These are phyloP conservation scores for Afroboletus lepidellus DNA, from an alignment of 1,284 basidiomycete genomes.

Conservation along the genomic window DNA sequence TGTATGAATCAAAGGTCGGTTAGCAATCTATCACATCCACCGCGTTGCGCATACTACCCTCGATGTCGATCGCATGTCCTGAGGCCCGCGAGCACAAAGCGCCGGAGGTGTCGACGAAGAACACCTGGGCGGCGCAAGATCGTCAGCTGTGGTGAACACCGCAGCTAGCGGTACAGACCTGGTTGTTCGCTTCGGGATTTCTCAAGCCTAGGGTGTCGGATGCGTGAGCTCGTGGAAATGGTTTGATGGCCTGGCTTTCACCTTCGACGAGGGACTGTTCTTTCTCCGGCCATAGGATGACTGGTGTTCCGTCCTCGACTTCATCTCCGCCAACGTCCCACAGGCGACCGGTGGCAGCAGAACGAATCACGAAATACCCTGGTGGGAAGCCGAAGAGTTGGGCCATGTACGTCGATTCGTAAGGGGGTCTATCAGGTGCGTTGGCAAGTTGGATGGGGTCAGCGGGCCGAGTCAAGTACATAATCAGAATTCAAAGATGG, in stretches of 20 bases:
- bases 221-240: slow-evolving; percentile 13
- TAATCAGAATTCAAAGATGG: background rate
- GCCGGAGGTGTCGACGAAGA: slow-evolving; percentile 75
- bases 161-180: slow-evolving; percentile 44
- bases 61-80: slow-evolving; percentile 78
- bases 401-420: slow-evolving; percentile 13
- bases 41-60: slow-evolving; percentile 51
- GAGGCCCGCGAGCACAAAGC: slow-evolving; percentile 70
- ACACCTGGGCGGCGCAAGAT: slow-evolving; percentile 49
- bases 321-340: slow-evolving; percentile 60
- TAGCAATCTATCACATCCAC: background rate
- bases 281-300: slow-evolving; percentile 68
- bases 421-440: background rate
- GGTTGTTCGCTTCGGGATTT: slow-evolving; percentile 67
- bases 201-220: slow-evolving; percentile 51
- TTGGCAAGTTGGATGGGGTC: background rate
- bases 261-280: slow-evolving; percentile 75
- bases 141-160: background rate
- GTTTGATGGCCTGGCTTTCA: slow-evolving; percentile 26
- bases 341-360: slow-evolving; percentile 55
- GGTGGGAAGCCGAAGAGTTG: slow-evolving; percentile 59
- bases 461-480: background rate
- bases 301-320: slow-evolving; percentile 61
- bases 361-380: slow-evolving; percentile 75
- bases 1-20: slow-evolving; percentile 11